Base-by-base conservation (phyloP, 257 asterid genomes). In the Lavandula angustifolia region DNA sequence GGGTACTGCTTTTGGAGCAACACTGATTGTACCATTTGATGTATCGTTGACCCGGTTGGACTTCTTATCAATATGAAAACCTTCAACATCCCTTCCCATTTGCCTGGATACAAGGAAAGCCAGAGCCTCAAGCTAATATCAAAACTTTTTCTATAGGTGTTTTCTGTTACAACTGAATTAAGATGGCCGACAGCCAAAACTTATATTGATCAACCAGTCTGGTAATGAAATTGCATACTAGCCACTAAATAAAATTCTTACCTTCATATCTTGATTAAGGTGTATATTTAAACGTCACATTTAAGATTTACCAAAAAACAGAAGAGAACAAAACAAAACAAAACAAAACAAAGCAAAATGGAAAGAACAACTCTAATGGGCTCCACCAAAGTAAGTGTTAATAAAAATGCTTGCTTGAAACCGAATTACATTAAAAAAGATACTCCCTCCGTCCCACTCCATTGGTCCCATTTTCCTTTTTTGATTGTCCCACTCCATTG, bases 51-150 rank as follows among this genome's bases (percentile, higher is more conserved):
- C 69, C 47, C 17, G 10, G 17, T 17, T 73, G 42, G 73, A 47
- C 67, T 77, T 77, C 67, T 69, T 73, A 49, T 73, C 73, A 53
- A 50, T 49, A 18, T 48, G 79, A 22, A 70, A 58, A 59, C 66
- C 74, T 27, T 73, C 44, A 34, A 69, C 72, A 66, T 73, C 74
- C 67, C 82, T 78, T 43, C 82, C 82, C 79, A 78, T 78, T 50
- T 56, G 32, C 68, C 79, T 78, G 68, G 61, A 27, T 37, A n/a
- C 29, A 53, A 51, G 44, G 1, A 51, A 62, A 67, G 18, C 27
- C 13, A 31, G 12, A 43, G 55, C 22, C 40, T 59, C 43, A 64
- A 52, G 34, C 10, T 3, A 9, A 33, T 9, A 53, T 22, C 49
- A 22, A n/a, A 6, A 9, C 51, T 52, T 58, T 60, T 12, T 38